Evolutionary conservation across 768 basidiomycete species (phyloP).

Genomic region (Mycena indigotica): DNA sequence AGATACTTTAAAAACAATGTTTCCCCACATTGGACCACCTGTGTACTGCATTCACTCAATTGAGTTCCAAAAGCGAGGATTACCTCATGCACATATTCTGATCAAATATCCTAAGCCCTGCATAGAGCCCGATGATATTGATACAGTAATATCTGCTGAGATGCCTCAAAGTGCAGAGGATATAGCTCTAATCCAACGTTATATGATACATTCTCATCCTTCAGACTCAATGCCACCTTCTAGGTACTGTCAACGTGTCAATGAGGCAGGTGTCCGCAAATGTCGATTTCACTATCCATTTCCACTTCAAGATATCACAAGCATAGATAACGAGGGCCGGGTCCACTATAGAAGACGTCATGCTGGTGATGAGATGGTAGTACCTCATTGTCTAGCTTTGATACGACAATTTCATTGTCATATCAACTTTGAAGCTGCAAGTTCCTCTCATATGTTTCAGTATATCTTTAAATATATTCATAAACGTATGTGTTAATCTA

Average conservation of each 20-base stretch:
- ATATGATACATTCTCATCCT: slow-evolving; percentile 40
- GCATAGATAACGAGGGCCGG: slow-evolving; percentile 30
- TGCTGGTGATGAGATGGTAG: slow-evolving; percentile 30
- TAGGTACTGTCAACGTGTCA: slow-evolving; percentile 31
- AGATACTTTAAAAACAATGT: slow-evolving; percentile 31
- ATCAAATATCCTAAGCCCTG: slow-evolving; percentile 32
- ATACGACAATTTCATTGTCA: slow-evolving; percentile 34
- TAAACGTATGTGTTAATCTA: slow-evolving; percentile 29
- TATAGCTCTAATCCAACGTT: slow-evolving; percentile 28
- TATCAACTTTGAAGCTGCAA: slow-evolving; percentile 37
- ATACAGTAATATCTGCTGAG: slow-evolving; percentile 36
- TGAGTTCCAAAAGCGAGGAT: slow-evolving; percentile 46
- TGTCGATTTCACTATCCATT: slow-evolving; percentile 31
- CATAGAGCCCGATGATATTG: slow-evolving; percentile 29
- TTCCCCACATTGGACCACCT: slow-evolving; percentile 31
- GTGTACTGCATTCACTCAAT: slow-evolving; percentile 36
- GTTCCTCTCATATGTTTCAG: slow-evolving; percentile 33
- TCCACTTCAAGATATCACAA: slow-evolving; percentile 22
- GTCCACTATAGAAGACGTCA: slow-evolving; percentile 31
- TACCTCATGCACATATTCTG: slow-evolving; percentile 46
- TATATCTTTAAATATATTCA: slow-evolving; percentile 44
- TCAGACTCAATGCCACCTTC: slow-evolving; percentile 9
- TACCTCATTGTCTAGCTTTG: slow-evolving; percentile 26
- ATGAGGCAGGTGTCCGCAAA: slow-evolving; percentile 12
- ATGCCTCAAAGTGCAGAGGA: slow-evolving; percentile 31